Evolutionary conservation across 2,329 filamentous ascomycete genomes (phyloP).

Genomic region (Hypoxylon sp.): DNA sequence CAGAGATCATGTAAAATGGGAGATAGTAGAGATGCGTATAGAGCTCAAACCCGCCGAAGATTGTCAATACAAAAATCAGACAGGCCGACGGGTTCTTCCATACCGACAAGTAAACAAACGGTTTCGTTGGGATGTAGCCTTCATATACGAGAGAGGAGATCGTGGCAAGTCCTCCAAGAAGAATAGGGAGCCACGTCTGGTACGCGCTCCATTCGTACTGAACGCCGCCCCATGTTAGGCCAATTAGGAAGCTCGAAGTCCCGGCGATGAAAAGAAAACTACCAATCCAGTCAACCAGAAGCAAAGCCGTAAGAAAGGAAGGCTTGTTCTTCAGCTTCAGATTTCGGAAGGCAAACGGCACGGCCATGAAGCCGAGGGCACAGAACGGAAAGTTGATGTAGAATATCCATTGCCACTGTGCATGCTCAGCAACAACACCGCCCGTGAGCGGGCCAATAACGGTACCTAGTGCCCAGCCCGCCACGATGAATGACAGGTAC

Average conservation of each 20-base stretch:
- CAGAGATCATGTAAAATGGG: not conserved
- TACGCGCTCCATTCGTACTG: constrained; percentile 58
- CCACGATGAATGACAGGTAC: constrained; percentile 28
- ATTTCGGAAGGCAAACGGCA: constrained; percentile 47
- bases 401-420: constrained; percentile 38
- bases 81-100: not conserved
- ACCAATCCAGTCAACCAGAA: not conserved
- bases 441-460: constrained; percentile 39
- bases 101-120: not conserved
- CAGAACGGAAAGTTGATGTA: constrained; percentile 19
- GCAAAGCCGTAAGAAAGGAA: not conserved
- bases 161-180: constrained; percentile 43
- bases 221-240: constrained; percentile 63
- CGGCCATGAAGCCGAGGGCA: constrained; percentile 29
- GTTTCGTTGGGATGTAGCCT: constrained; percentile 3
- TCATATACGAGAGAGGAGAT: constrained; percentile 47
- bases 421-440: constrained; percentile 34
- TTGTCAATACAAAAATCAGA: not conserved
- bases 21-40: not conserved
- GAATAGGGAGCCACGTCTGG: constrained; percentile 41
- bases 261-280: constrained; percentile 50
- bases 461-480: constrained; percentile 38
- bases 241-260: constrained; percentile 63
- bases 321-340: not conserved
- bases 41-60: not conserved